Base-by-base conservation (phyloP, 768 basidiomycete genomes). In the Auriculariales sp. region DNA sequence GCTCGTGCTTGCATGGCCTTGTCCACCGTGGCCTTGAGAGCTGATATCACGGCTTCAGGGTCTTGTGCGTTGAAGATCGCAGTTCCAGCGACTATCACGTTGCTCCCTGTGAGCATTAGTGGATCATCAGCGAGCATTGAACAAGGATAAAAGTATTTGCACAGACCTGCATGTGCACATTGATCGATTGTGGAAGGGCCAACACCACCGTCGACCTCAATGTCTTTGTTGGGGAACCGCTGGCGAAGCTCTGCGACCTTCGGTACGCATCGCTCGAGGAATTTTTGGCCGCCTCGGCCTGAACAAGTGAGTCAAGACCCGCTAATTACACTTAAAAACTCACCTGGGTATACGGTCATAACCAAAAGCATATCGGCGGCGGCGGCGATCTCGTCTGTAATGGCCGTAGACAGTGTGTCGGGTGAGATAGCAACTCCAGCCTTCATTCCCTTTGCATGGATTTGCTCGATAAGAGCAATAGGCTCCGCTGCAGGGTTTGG, bases 161-260 rank as follows among this genome's bases (percentile, higher is more conserved):
- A 62, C 66, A 52, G 53, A 84, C 92, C 93, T 32, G 94, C 95
- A 50, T 87, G 68, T 2, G 95, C 93, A 58, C 95, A 98, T 48
- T 71, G 72, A 58, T 74, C 84, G 51, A 95, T 75, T 2, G 91
- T 98, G 56, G 83, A 83, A 3, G 87, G 85, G 4, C 91, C 85
- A n/a, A 99, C 85, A 32, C 95, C 95, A 28, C 95, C 95, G 62
- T 99, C 95, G 47, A 99, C 95, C 65, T 99, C 90, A 52, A 99
- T 97, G 61, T 98, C 89, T 64, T 88, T 95, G 51, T 83, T 71
- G 4, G 93, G 93, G 70, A 95, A 98, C 25, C 92, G 78, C 30
- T 72, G 70, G 14, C 95, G 83, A 51, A 98, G 79, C 61, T 95
- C 89, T 22, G 82, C 68, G 14, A 98, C 91, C 68, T 99, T 97